phyloP scores from a whole-genome alignment of 2,329 filamentous ascomycete genomes.

The Fonsecaea pedrosoi region DNA sequence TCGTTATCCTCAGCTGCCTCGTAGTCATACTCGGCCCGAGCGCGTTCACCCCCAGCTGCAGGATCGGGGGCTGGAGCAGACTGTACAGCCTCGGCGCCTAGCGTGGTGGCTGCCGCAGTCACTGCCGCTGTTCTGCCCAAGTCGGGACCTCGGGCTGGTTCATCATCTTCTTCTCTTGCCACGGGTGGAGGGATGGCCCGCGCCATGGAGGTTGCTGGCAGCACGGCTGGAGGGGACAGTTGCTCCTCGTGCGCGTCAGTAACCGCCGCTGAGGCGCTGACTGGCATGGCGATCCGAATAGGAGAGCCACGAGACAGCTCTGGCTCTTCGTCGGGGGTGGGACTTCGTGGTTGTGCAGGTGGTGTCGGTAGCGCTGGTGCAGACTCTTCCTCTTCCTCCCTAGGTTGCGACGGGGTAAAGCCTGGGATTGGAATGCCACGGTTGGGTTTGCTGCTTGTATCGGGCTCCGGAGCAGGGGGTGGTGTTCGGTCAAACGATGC shows the following conservation, averaged over 20 bases:
- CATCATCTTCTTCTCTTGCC: slow-evolving; percentile 64
- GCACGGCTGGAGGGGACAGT: slow-evolving; percentile 48
- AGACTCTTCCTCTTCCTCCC: slow-evolving; percentile 59
- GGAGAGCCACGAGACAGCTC: slow-evolving; percentile 67
- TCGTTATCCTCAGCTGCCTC: slow-evolving; percentile 98
- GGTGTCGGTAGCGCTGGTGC: slow-evolving; percentile 53
- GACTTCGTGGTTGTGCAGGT: slow-evolving; percentile 53
- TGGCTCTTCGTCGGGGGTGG: slow-evolving; percentile 48
- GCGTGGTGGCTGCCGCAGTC: slow-evolving; percentile 59
- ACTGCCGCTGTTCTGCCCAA: slow-evolving; percentile 65
- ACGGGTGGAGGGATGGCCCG: slow-evolving; percentile 61
- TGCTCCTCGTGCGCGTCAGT: slow-evolving; percentile 53
- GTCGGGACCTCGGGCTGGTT: slow-evolving; percentile 68
- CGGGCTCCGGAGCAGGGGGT: slow-evolving; percentile 65
- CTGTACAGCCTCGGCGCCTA: slow-evolving; percentile 54
- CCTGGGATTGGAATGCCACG: slow-evolving; percentile 80
- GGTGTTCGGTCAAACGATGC: slow-evolving; percentile 50
- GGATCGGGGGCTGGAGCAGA: slow-evolving; percentile 51
- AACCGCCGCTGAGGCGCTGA: slow-evolving; percentile 62
- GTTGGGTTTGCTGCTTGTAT: slow-evolving; percentile 72
- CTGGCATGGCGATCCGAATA: slow-evolving; percentile 83
- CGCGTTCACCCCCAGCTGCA: slow-evolving; percentile 66
- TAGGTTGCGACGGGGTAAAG: slow-evolving; percentile 67
- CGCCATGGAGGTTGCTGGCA: slow-evolving; percentile 70
- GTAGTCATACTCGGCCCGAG: slow-evolving; percentile 90